Evolutionary conservation across 345 rosid genomes (phyloP).

Genomic region (Pugionium dolabratum): DNA sequence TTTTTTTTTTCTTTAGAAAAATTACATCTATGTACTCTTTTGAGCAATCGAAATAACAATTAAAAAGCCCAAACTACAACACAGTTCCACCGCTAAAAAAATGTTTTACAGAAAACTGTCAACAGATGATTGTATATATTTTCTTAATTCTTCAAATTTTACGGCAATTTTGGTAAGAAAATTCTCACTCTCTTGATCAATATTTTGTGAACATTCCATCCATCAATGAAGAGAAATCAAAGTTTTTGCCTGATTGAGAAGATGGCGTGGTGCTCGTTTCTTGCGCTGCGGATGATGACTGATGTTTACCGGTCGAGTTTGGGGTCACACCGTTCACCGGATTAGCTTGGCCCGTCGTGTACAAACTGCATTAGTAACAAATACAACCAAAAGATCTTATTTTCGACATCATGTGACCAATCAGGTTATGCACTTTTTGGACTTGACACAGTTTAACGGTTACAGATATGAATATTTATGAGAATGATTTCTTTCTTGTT

Average conservation of each 20-base stretch:
- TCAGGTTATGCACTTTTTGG: too few species aligned
- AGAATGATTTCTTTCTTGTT: too few species aligned
- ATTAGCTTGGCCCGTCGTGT: conserved; percentile 53
- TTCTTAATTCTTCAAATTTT: conserved; percentile 1
- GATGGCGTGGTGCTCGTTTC: conserved; percentile 46
- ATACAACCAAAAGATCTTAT: conserved; percentile 10
- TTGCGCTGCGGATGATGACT: conserved; percentile 41
- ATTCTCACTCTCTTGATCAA: conserved; percentile 39
- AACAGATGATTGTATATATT: conserved; percentile 35
- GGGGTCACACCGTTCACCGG: conserved; percentile 51
- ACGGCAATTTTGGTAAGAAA: background rate
- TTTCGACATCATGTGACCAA: background rate
- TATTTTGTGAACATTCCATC: conserved; percentile 83
- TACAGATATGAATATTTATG: too few species aligned
- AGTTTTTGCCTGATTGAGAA: conserved; percentile 69
- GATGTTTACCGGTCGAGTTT: conserved; percentile 51
- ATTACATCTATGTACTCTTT: conserved; percentile 31
- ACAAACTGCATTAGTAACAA: conserved; percentile 48
- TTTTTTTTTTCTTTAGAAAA: conserved; percentile 16
- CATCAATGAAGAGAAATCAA: conserved; percentile 91
- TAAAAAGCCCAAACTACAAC: conserved; percentile 36
- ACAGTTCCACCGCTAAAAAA: conserved; percentile 11
- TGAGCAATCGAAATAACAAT: conserved; percentile 11
- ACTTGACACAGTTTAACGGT: too few species aligned
- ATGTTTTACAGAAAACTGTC: conserved; percentile 27